Conservation (phyloP, 2,329 filamentous ascomycete species). For the Cadophora sp. region DNA sequence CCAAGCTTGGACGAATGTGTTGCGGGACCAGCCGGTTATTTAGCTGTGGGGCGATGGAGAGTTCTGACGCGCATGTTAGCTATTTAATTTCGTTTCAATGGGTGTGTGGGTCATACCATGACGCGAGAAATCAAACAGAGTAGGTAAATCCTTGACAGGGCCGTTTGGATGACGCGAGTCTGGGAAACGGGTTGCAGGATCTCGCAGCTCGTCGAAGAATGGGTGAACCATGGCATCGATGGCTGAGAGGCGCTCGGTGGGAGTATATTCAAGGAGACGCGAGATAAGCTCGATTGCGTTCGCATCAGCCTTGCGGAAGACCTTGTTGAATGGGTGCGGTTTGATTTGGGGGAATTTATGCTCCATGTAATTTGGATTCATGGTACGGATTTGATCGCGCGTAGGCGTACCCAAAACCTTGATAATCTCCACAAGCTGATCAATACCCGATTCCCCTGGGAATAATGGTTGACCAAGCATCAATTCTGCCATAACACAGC, state of each 20-base stretch:
- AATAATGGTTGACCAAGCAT: conserved; percentile 99
- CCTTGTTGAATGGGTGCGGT: conserved; percentile 98
- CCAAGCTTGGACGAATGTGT: conserved; percentile 78
- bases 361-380: conserved; percentile 99
- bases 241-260: conserved; percentile 90
- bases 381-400: conserved; percentile 96
- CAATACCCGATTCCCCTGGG: conserved; percentile 97
- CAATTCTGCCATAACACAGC: conserved; percentile 98
- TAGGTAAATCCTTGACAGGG: conserved; percentile 80
- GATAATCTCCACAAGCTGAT: conserved; percentile 98
- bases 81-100: conserved; percentile 1
- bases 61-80: conserved; percentile 62
- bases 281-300: conserved; percentile 96
- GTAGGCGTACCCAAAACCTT: conserved; percentile 98
- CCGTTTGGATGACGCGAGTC: conserved; percentile 91
- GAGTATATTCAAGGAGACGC: conserved; percentile 93
- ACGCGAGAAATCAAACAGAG: conserved; percentile 89
- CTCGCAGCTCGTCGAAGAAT: conserved; percentile 96
- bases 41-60: conserved; percentile 90
- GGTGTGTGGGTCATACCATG: conserved; percentile 70
- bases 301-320: conserved; percentile 94
- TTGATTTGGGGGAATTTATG: conserved; percentile 99
- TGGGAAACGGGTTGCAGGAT: conserved; percentile 87
- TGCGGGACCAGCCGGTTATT: conserved; percentile 88
- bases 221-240: conserved; percentile 98